Conservation (phyloP, 2,329 filamentous ascomycete genomes). For the Grosmannia penicillata region DNA sequence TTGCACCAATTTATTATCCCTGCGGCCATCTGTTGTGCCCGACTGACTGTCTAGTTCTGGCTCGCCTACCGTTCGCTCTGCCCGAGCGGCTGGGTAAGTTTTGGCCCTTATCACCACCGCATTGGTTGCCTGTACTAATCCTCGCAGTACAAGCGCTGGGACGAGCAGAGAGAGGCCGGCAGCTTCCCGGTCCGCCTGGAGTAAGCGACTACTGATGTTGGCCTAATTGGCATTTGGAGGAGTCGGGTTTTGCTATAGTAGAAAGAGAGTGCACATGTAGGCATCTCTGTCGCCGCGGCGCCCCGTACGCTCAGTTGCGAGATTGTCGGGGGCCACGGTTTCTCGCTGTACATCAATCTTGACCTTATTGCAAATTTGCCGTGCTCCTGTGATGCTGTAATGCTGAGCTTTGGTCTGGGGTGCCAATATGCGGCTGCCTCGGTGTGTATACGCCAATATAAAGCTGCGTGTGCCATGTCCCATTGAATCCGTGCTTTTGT, state of each 20-base stretch:
- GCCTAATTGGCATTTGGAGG: neutral
- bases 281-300: no score
- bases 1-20: neutral
- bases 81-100: slow-evolving; percentile 60
- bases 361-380: no score
- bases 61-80: slow-evolving; percentile 94
- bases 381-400: no score
- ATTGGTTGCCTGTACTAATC: neutral
- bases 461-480: no score
- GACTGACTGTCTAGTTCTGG: slow-evolving; percentile 56
- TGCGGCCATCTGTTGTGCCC: slow-evolving; percentile 4
- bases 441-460: no score
- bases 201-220: slow-evolving; percentile 18
- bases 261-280: slow-evolving; percentile 3
- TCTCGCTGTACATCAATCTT: no score
- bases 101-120: neutral
- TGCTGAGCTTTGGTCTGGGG: no score
- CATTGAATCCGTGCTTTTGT: no score
- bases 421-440: no score
- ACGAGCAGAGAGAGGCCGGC: slow-evolving; percentile 74
- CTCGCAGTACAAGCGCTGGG: slow-evolving; percentile 67
- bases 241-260: neutral
- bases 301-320: no score
- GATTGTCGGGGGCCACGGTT: no score
- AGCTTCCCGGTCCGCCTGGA: slow-evolving; percentile 55